Percentiles rank a stretch among this genome's conserved stretches.
phyloP scores from a whole-genome alignment of 208 protist genomes.

The Trypanosoma grayi region DNA sequence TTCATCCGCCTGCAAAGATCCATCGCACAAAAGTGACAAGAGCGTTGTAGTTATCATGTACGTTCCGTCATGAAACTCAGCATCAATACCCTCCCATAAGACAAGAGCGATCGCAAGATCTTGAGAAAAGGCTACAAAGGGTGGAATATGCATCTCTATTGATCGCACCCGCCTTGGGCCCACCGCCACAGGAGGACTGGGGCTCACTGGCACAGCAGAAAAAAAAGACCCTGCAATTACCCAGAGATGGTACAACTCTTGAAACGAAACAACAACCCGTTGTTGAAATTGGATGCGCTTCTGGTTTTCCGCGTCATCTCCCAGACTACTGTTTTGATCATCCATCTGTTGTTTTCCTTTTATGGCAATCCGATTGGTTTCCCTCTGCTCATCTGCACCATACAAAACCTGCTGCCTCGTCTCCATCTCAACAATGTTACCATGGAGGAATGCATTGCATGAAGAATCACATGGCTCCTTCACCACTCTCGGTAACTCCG shows the following conservation, averaged over 20 bases:
- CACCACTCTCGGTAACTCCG: constrained; percentile 5
- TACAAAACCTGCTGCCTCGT: background rate
- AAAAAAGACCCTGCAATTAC: constrained; percentile 4
- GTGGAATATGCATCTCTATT: constrained; percentile 30
- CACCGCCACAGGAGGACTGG: background rate
- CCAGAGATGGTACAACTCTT: constrained; percentile 15
- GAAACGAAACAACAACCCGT: constrained; percentile 8
- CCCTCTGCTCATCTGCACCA: background rate
- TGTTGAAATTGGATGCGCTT: background rate
- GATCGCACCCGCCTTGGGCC: background rate
- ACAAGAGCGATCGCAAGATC: constrained; percentile 33
- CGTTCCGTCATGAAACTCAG: background rate
- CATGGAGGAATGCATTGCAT: background rate
- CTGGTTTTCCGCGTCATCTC: background rate
- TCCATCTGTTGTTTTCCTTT: no score
- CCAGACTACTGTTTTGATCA: no score
- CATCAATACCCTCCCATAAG: constrained; percentile 42
- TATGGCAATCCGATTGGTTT: background rate
- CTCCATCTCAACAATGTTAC: background rate
- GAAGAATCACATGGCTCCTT: background rate
- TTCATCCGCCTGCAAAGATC: background rate
- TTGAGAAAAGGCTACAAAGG: constrained; percentile 34
- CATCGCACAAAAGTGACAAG: constrained; percentile 13
- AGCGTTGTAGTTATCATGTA: background rate
- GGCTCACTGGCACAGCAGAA: background rate